A percentile compares a stretch with the other conserved stretches of the same genome.
These are phyloP conservation scores for Coemansia sp. DNA, from an alignment of 192 early-diverging fungal genomes.

Conservation along the genomic window DNA sequence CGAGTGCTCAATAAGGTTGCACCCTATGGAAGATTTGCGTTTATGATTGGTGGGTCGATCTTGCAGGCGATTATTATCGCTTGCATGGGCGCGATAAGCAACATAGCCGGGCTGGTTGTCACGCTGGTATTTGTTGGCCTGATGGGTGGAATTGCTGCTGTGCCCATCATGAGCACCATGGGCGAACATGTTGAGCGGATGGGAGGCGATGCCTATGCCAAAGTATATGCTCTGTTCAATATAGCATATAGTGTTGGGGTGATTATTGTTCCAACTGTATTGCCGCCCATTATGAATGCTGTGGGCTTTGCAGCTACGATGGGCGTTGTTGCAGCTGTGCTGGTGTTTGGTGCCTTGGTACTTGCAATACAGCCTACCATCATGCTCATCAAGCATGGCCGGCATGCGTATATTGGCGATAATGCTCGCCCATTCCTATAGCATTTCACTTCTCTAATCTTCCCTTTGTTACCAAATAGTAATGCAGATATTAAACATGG, in stretches of 20 bases:
- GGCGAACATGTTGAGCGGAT: slow-evolving; percentile 62
- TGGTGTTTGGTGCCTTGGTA: slow-evolving; percentile 40
- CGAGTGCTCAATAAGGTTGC: slow-evolving; percentile 28
- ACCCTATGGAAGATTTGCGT: slow-evolving; percentile 42
- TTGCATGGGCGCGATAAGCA: slow-evolving; percentile 38
- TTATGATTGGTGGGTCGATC: slow-evolving; percentile 33
- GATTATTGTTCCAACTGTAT: slow-evolving; percentile 67
- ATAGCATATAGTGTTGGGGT: slow-evolving; percentile 75
- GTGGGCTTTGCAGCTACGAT: slow-evolving; percentile 58
- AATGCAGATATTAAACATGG: too few species aligned
- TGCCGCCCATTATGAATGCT: slow-evolving; percentile 57
- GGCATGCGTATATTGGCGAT: slow-evolving; percentile 31
- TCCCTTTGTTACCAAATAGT: too few species aligned
- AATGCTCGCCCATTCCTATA: slow-evolving; percentile 28
- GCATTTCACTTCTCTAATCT: too few species aligned
- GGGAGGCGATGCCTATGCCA: slow-evolving; percentile 59
- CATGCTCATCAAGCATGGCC: slow-evolving; percentile 32
- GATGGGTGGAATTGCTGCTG: slow-evolving; percentile 30
- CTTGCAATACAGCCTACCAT: slow-evolving; percentile 31
- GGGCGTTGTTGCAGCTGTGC: slow-evolving; percentile 40
- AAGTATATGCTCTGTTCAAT: slow-evolving; percentile 73
- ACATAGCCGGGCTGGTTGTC: slow-evolving; percentile 40
- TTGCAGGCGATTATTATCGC: slow-evolving; percentile 49
- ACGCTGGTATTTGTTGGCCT: slow-evolving; percentile 35
- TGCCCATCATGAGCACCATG: slow-evolving; percentile 70